Base-by-base conservation (phyloP, 2,329 filamentous ascomycete species). In the Penicillium palitans region DNA sequence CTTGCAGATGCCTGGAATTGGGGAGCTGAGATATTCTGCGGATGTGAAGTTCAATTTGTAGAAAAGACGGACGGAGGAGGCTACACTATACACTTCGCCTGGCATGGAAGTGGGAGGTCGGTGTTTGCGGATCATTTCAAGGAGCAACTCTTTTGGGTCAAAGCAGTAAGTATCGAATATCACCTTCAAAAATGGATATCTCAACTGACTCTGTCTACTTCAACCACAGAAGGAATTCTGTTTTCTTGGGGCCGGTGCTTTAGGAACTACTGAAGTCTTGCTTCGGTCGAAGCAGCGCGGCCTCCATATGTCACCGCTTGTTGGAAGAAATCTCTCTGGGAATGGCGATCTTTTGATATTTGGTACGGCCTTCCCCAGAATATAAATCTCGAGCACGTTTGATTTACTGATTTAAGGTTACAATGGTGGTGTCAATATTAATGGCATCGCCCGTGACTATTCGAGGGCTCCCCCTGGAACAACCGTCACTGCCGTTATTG, bases 21-120 rank as follows among this genome's bases (percentile, higher is more conserved):
- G 85, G 87, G 87, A 9, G 85, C 87, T 13, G 86, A 90, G 66
- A 84, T 90, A 72, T 90, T 90, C 61, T 90, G 87, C 71, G 82
- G 86, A 64, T 86, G 85, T 60, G 86, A 90, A 69, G 87, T 89
- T 2, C 79, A 84, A 45, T 83, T 88, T 66, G 77, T 90, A 51
- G 80, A 83, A 55, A 82, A 85, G 68, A n/a, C 79, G 80, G 42
- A 76, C 76, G 66, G 69, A 5, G 79, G 81, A 15, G 86, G 87
- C 1, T 89, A 88, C 68, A 76, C 87, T 21, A 75, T 89, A 29
- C 87, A 83, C 72, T 89, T 86, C 68, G 81, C 84, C 13, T 88
- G 85, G 85, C 84, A 87, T 66, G 84, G 84, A 4, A 77, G 80
- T 40, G 82, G 83, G 51, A 85, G n/a, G 80, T 33, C 78, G 24